These are phyloP conservation scores for Microbotryum violaceum DNA, from an alignment of 1,284 basidiomycete species.

Conservation along the genomic window DNA sequence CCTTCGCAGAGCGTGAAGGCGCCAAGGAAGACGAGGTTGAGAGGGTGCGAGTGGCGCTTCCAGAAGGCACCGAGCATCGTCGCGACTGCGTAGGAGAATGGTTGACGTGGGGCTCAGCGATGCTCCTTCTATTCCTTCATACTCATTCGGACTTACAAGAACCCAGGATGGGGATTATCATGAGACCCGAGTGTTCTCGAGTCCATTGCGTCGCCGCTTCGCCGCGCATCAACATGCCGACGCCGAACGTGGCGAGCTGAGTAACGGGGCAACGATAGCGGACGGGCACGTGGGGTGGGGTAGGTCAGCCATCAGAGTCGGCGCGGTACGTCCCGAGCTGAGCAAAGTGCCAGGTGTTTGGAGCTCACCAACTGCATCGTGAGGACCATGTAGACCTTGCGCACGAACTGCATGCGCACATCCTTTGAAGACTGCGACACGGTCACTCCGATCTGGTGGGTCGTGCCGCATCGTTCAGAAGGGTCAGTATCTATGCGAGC, in stretches of 20 bases:
- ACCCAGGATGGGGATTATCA: conserved; percentile 16
- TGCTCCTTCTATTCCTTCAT: neutral
- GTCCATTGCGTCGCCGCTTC: conserved; percentile 18
- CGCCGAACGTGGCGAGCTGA: conserved; percentile 13
- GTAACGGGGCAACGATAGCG: no score
- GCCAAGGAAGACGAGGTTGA: conserved; percentile 67
- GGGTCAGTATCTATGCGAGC: neutral
- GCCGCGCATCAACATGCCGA: conserved; percentile 20
- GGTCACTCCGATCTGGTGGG: conserved; percentile 28
- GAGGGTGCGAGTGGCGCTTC: conserved; percentile 77
- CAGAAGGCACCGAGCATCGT: conserved; percentile 70
- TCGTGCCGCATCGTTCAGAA: neutral
- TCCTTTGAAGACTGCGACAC: conserved; percentile 25
- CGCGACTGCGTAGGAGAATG: conserved; percentile 56
- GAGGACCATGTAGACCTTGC: conserved; percentile 34
- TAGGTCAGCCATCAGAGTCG: no score
- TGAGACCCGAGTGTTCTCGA: conserved; percentile 15
- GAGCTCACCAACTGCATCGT: conserved; percentile 28
- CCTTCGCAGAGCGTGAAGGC: conserved; percentile 73
- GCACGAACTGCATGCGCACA: conserved; percentile 31
- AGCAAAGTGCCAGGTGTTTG: neutral
- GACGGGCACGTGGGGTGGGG: no score
- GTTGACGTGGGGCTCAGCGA: neutral
- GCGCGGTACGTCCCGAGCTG: no score
- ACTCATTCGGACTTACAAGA: neutral